Base-by-base conservation (phyloP, 1,284 basidiomycete species). In the Retiboletus fuscus region DNA sequence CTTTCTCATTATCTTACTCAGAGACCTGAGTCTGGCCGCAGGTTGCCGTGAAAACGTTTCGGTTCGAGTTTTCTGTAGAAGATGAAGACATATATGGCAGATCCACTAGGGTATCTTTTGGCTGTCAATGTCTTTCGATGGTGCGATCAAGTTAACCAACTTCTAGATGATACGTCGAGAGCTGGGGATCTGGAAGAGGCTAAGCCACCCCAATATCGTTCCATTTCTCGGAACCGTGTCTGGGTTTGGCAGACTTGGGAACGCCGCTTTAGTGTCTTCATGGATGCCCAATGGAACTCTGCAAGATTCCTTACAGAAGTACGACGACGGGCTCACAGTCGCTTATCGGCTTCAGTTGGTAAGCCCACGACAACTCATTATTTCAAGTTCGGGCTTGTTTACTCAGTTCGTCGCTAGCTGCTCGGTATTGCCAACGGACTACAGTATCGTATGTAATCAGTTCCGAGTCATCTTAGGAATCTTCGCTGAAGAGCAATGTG, bases 21-120 rank as follows among this genome's bases (percentile, higher is more conserved):
- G 30, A 26, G 11, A 12, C 30, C 51, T 46, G 30, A 49, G 34
- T 20, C 3, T 51, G 3, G 8, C 28, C 30, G 3, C 47, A 67
- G 67, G 74, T 74, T 58, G 67, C 74, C 4, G 67, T 76, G 41
- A 76, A 76, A 72, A 26, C 65, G 3, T 73, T 74, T 28, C 66
- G 66, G 24, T 73, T 75, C 22, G 28, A 46, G 24, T 66, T 74
- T 34, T 57, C 47, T 11, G 43, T 64, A 12, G 57, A 62, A 34
- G 39, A 51, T 20, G 46, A 55, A 26, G 51, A 46, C 22, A 16
- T 3, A 34, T 24, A 34, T 30, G 46, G 28, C 26, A 74, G 30
- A 41, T 64, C 43, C 44, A 30, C 49, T 4, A 75, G 58, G 61
- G 64, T 67, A 49, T 43, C 15, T 30, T 53, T 53, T 30, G 11